Percentiles rank a stretch among this genome's conserved stretches.
Conservation (phyloP, 176 grass and related monocot genomes). For the Bothriochloa decipiens region DNA sequence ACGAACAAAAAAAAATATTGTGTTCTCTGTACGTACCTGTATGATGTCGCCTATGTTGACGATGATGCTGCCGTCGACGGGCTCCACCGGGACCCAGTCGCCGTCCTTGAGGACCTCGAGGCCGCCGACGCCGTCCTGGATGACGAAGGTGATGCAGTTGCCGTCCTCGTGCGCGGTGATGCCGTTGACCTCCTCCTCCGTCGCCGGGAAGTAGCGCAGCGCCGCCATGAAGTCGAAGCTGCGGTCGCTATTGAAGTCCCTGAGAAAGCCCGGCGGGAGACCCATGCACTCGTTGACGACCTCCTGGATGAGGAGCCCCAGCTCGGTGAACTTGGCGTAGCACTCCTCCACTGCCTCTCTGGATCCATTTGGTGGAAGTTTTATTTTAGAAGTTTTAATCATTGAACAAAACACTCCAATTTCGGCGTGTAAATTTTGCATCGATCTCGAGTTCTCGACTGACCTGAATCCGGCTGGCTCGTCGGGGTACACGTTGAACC, state of each 20-base stretch:
- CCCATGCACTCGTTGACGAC: constrained; percentile 74
- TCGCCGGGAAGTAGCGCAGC: constrained; percentile 59
- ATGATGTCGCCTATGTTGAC: constrained; percentile 47
- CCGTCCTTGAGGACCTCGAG: constrained; percentile 51
- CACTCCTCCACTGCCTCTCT: constrained; percentile 53
- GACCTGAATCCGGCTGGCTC: constrained; percentile 45
- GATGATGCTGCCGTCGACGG: constrained; percentile 44
- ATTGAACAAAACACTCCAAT: not conserved
- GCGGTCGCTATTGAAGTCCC: constrained; percentile 49
- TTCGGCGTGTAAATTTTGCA: not conserved
- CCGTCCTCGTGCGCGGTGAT: constrained; percentile 42
- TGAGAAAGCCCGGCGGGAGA: constrained; percentile 51
- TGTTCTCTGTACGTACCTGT: constrained; percentile 6
- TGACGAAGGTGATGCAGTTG: constrained; percentile 48
- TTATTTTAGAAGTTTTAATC: not conserved
- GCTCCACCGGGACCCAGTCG: constrained; percentile 40
- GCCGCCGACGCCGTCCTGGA: constrained; percentile 50
- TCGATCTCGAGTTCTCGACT: not conserved
- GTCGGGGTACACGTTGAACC: constrained; percentile 33
- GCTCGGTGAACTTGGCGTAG: constrained; percentile 32
- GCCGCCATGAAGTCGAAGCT: constrained; percentile 50
- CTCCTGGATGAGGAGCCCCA: constrained; percentile 52
- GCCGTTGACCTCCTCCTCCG: constrained; percentile 42
- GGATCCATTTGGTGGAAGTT: not conserved
- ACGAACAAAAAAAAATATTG: no score